These are phyloP conservation scores for Saussurea involucrata DNA, from an alignment of 129 eudicot genomes.

Conservation along the genomic window DNA sequence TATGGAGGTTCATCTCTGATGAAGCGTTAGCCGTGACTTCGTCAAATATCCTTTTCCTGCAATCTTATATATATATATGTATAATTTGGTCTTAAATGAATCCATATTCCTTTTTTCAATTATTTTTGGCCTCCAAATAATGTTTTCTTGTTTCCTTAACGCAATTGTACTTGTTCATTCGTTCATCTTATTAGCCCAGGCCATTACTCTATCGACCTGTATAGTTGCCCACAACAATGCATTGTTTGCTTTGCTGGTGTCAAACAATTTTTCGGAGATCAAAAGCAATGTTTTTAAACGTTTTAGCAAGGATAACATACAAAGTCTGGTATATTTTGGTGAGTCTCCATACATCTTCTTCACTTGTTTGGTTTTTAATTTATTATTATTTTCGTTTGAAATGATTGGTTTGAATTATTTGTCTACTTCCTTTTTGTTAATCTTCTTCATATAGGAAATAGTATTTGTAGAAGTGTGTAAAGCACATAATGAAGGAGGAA, in stretches of 20 bases:
- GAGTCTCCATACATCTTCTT: slow-evolving; percentile 21
- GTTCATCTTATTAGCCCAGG: slow-evolving; percentile 88
- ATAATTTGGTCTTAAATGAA: not conserved
- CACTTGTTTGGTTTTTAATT: not conserved
- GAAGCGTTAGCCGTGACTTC: slow-evolving; percentile 70
- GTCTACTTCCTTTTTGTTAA: not conserved
- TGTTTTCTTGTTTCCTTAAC: slow-evolving; percentile 57
- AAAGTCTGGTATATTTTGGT: slow-evolving; percentile 85
- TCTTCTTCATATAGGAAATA: not conserved
- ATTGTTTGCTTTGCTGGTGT: slow-evolving; percentile 83
- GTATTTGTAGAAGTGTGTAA: not conserved
- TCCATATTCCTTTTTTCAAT: slow-evolving; percentile 12
- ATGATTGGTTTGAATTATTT: not conserved
- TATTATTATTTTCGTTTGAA: slow-evolving; percentile 15
- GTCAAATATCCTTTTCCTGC: slow-evolving; percentile 76
- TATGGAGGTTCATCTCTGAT: slow-evolving; percentile 70
- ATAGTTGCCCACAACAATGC: slow-evolving; percentile 99
- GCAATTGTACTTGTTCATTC: slow-evolving; percentile 73
- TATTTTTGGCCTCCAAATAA: not conserved
- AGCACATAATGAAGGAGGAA: not conserved
- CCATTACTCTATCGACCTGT: slow-evolving; percentile 85
- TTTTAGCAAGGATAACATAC: slow-evolving; percentile 88
- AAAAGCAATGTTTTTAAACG: slow-evolving; percentile 96
- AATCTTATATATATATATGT: not conserved
- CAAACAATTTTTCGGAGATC: slow-evolving; percentile 94